phyloP scores from a whole-genome alignment of 1,139 yeast genomes.

The Zygosaccharomyces pseudobailii region DNA sequence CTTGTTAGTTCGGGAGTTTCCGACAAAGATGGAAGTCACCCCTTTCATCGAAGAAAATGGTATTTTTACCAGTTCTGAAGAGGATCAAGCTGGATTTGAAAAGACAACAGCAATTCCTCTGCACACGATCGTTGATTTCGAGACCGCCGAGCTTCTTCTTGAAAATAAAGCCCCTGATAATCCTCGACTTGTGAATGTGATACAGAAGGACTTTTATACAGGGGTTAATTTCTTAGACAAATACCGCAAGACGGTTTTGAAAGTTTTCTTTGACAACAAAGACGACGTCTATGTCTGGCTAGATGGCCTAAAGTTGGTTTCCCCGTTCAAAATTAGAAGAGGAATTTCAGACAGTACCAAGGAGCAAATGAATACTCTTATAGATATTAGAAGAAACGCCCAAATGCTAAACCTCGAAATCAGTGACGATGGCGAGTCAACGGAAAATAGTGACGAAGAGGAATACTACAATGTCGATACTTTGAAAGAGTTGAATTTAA shows the following conservation, averaged over 20 bases:
- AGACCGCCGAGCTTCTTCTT: slow-evolving; percentile 19
- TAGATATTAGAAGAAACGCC: slow-evolving; percentile 57
- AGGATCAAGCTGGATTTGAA: slow-evolving; percentile 16
- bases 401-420: slow-evolving; percentile 54
- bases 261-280: slow-evolving; percentile 66
- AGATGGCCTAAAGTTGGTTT: slow-evolving; percentile 69
- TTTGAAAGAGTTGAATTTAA: slow-evolving; percentile 39
- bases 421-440: slow-evolving; percentile 32
- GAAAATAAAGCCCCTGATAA: slow-evolving; percentile 21
- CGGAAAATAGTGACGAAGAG: slow-evolving; percentile 34
- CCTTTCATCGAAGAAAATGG: slow-evolving; percentile 58
- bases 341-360: slow-evolving; percentile 55
- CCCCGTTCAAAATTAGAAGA: slow-evolving; percentile 20
- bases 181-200: slow-evolving; percentile 45
- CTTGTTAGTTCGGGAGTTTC: slow-evolving; percentile 57
- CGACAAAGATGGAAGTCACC: slow-evolving; percentile 41
- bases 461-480: slow-evolving; percentile 44
- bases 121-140: slow-evolving; percentile 22
- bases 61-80: slow-evolving; percentile 27
- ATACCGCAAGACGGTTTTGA: slow-evolving; percentile 41
- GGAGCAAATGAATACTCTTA: slow-evolving; percentile 52
- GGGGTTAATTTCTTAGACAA: slow-evolving; percentile 48
- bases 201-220: slow-evolving; percentile 52
- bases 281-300: slow-evolving; percentile 72
- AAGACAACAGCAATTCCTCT: slow-evolving; percentile 31